phyloP scores from a whole-genome alignment of 441 rosid species.

The Dalechampia spathulata region DNA sequence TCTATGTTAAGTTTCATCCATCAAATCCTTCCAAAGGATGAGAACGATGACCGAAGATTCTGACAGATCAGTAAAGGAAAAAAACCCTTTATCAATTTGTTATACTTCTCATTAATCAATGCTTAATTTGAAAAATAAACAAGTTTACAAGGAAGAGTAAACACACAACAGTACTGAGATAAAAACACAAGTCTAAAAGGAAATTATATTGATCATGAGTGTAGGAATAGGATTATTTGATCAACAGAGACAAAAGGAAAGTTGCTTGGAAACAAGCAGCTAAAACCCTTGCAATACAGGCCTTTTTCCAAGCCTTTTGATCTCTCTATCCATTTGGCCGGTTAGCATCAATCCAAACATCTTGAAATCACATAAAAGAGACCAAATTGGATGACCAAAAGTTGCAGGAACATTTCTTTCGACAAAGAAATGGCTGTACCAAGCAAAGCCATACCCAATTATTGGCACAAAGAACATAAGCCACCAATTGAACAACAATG shows the following conservation, averaged over 20 bases:
- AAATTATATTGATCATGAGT: too few species aligned
- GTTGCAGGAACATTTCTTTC: constrained; percentile 79
- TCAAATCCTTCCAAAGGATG: too few species aligned
- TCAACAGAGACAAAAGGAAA: neutral
- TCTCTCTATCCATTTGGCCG: constrained; percentile 91
- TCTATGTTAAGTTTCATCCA: too few species aligned
- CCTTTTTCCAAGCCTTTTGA: constrained; percentile 92
- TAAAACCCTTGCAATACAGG: constrained; percentile 59
- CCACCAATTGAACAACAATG: constrained; percentile 61
- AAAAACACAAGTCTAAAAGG: too few species aligned
- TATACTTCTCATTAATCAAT: too few species aligned
- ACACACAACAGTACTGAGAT: too few species aligned
- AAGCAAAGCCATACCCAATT: constrained; percentile 73
- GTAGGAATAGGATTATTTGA: constrained; percentile 5
- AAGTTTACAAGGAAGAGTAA: too few species aligned
- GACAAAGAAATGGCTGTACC: constrained; percentile 97
- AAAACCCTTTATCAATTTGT: too few species aligned
- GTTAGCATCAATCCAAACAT: constrained; percentile 95
- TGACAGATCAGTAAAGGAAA: too few species aligned
- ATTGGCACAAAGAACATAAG: constrained; percentile 59
- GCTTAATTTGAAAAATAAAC: too few species aligned
- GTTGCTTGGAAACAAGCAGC: constrained; percentile 1
- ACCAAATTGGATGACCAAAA: constrained; percentile 93
- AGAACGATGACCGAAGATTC: too few species aligned
- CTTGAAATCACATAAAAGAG: constrained; percentile 75